phyloP scores from a whole-genome alignment of 371 early-diverging fungal species.

The Rhizopus stolonifer region DNA sequence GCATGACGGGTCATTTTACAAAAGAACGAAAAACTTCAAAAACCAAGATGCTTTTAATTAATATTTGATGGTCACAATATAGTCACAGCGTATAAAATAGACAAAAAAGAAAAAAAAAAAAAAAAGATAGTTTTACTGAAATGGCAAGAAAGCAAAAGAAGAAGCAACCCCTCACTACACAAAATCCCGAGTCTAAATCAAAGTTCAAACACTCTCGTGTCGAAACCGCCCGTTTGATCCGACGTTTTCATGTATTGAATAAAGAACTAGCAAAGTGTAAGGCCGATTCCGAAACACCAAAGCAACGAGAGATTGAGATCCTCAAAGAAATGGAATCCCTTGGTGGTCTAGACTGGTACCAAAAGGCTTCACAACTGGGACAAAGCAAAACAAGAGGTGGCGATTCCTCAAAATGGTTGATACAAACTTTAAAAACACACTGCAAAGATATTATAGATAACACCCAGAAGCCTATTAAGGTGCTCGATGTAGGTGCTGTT shows the following conservation, averaged over 20 bases:
- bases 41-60: no score
- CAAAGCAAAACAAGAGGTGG: conserved; percentile 82
- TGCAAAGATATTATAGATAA: conserved; percentile 14
- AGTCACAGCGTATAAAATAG: background rate
- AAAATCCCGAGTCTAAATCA: conserved; percentile 8
- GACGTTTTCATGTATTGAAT: conserved; percentile 72
- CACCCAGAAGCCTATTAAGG: conserved; percentile 34
- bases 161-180: conserved; percentile 24
- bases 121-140: background rate
- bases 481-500: conserved; percentile 91
- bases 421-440: conserved; percentile 47
- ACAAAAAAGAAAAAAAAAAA: background rate
- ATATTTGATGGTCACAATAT: background rate
- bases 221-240: conserved; percentile 68
- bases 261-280: conserved; percentile 64
- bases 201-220: conserved; percentile 45
- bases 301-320: conserved; percentile 40
- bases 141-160: conserved; percentile 27
- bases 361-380: conserved; percentile 79
- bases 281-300: conserved; percentile 9
- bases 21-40: no score
- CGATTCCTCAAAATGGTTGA: conserved; percentile 83
- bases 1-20: no score
- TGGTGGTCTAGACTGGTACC: conserved; percentile 89
- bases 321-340: conserved; percentile 71